Percentiles rank a stretch among this genome's conserved stretches.
phyloP scores from a whole-genome alignment of 805 yeast genomes.

The Hanseniaspora taiwanica region DNA sequence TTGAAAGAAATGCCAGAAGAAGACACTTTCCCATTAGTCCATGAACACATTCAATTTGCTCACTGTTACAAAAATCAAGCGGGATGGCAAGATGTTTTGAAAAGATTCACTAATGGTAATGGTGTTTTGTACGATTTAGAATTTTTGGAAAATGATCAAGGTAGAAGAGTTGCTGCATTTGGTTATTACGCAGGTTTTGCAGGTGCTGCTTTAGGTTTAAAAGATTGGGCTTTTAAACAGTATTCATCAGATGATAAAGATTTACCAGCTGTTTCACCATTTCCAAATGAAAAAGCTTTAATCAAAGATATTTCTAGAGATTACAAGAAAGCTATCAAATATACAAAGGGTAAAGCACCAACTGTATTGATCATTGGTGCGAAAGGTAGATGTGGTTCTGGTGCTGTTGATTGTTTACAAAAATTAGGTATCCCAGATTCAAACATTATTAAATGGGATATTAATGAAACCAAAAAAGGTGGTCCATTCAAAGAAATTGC shows the following conservation, averaged over 20 bases:
- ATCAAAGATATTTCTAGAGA: conserved; percentile 56
- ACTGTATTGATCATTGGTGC: conserved; percentile 89
- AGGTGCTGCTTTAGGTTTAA: conserved; percentile 93
- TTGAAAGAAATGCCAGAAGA: conserved; percentile 91
- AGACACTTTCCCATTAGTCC: conserved; percentile 78
- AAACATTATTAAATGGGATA: conserved; percentile 87
- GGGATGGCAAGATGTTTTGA: conserved; percentile 89
- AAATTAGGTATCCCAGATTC: conserved; percentile 81
- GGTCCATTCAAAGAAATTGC: conserved; percentile 95
- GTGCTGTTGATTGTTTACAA: conserved; percentile 75
- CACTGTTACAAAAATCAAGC: conserved; percentile 97
- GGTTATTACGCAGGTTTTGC: conserved; percentile 99
- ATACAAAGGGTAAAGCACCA: conserved; percentile 46
- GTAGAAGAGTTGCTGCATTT: conserved; percentile 98
- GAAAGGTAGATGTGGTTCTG: conserved; percentile 96
- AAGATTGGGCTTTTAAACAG: conserved; percentile 91
- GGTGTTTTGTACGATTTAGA: conserved; percentile 90
- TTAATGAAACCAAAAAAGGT: conserved; percentile 90
- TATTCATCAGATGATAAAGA: conserved; percentile 51
- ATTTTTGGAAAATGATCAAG: conserved; percentile 84
- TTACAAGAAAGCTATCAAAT: conserved; percentile 41
- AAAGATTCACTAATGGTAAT: conserved; percentile 81
- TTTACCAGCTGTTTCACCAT: conserved; percentile 71
- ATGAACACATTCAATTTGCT: conserved; percentile 96
- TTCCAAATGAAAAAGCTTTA: conserved; percentile 63